phyloP scores from a whole-genome alignment of 2,329 filamentous ascomycete species.

The Diatrype stigma region DNA sequence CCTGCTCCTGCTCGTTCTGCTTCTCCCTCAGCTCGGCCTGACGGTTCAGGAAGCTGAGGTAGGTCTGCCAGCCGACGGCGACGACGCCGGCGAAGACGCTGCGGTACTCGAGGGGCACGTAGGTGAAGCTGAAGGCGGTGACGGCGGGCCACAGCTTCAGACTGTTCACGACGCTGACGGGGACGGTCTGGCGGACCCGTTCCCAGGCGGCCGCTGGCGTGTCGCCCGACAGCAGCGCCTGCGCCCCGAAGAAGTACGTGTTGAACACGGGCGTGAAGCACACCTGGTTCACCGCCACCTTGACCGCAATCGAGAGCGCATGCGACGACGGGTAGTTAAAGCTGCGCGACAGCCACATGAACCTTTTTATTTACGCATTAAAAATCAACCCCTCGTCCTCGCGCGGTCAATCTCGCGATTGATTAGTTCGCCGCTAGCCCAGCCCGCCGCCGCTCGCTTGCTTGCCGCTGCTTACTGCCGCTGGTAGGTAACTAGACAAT shows the following conservation, averaged over 20 bases:
- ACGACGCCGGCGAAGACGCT: conserved; percentile 75
- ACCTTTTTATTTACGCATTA: conserved; percentile 47
- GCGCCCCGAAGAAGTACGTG: conserved; percentile 76
- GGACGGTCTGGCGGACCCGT: conserved; percentile 71
- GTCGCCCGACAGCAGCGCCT: conserved; percentile 70
- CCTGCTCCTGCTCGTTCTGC: too few species aligned
- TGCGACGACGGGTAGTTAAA: conserved; percentile 85
- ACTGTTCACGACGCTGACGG: conserved; percentile 70
- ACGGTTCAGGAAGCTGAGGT: conserved; percentile 76
- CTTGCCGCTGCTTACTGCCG: too few species aligned
- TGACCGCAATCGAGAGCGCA: conserved; percentile 64
- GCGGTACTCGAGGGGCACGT: conserved; percentile 72
- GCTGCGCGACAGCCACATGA: conserved; percentile 70
- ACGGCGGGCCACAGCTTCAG: conserved; percentile 86
- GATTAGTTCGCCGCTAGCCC: too few species aligned
- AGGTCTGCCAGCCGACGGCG: conserved; percentile 89
- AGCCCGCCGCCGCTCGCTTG: too few species aligned
- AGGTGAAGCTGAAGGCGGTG: conserved; percentile 83
- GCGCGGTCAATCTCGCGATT: too few species aligned
- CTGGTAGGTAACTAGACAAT: too few species aligned
- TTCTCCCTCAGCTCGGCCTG: conserved; percentile 59
- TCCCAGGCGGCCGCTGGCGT: conserved; percentile 60
- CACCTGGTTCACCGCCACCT: conserved; percentile 76
- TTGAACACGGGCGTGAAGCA: conserved; percentile 82
- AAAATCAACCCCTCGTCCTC: not conserved